phyloP scores from a whole-genome alignment of 148 eudicot genomes.

The Fagopyrum tataricum region DNA sequence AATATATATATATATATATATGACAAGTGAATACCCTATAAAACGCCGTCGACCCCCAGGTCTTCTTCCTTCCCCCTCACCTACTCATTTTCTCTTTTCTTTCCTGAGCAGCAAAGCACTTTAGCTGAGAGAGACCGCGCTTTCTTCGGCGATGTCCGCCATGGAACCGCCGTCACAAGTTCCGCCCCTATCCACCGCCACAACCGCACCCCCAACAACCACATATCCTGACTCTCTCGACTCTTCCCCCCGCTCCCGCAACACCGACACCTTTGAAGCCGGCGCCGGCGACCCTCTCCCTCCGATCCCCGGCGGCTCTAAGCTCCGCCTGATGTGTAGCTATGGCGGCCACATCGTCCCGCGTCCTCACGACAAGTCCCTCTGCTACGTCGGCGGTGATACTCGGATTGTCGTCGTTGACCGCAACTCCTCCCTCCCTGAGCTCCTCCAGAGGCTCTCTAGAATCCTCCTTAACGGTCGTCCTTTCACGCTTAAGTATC shows the following conservation, averaged over 20 bases:
- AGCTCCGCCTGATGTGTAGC: constrained; percentile 83
- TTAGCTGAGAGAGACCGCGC: no score
- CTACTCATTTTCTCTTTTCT: no score
- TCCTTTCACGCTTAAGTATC: constrained; percentile 52
- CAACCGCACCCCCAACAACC: constrained; percentile 17
- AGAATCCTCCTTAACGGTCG: constrained; percentile 35
- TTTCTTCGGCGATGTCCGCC: no score
- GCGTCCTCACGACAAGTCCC: constrained; percentile 72
- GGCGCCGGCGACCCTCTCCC: constrained; percentile 28
- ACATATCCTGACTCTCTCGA: constrained; percentile 40
- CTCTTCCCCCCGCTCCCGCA: constrained; percentile 66
- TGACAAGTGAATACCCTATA: no score
- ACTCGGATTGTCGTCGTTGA: constrained; percentile 67
- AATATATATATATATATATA: no score
- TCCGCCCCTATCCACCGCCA: constrained; percentile 15
- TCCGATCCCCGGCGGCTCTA: constrained; percentile 18
- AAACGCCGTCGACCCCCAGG: no score
- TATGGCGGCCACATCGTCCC: constrained; percentile 85
- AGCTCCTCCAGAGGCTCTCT: constrained; percentile 41
- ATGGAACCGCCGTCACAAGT: constrained; percentile 3
- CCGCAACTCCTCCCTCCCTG: constrained; percentile 39
- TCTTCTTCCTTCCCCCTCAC: no score
- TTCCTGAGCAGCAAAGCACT: no score
- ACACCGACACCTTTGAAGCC: constrained; percentile 38
- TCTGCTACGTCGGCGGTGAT: constrained; percentile 86